Evolutionary conservation across 306 rosid genomes (phyloP).

Genomic region (Leucaena leucocephala): DNA sequence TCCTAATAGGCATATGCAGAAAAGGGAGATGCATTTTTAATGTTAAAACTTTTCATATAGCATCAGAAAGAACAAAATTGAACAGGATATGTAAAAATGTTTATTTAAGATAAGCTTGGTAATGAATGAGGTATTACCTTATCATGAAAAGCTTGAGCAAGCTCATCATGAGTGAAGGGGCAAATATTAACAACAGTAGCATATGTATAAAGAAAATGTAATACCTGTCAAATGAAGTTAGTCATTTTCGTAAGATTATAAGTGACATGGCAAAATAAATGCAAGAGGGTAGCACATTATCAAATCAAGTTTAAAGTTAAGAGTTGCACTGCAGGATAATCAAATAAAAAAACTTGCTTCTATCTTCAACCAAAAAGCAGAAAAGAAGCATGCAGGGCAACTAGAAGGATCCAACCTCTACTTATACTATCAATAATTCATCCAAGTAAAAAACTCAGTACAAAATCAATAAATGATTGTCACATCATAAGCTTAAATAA

Average conservation of each 20-base stretch:
- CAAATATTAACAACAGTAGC: slow-evolving; percentile 62
- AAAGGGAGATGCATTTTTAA: slow-evolving; percentile 29
- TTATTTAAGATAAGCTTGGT: slow-evolving; percentile 31
- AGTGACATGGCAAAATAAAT: slow-evolving; percentile 20
- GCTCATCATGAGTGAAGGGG: slow-evolving; percentile 92
- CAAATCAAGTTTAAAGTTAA: slow-evolving; percentile 15
- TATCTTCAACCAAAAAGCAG: neutral
- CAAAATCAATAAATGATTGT: neutral
- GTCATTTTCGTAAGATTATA: neutral
- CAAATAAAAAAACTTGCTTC: slow-evolving; percentile 10
- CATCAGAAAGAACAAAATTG: slow-evolving; percentile 28
- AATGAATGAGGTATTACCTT: slow-evolving; percentile 65
- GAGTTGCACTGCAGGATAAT: slow-evolving; percentile 10
- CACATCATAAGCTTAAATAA: slow-evolving; percentile 8
- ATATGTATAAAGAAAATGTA: slow-evolving; percentile 89
- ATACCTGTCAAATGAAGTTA: slow-evolving; percentile 61
- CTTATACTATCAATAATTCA: slow-evolving; percentile 2
- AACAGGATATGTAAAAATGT: slow-evolving; percentile 22
- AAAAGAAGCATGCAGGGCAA: slow-evolving; percentile 27
- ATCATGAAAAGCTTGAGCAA: slow-evolving; percentile 90
- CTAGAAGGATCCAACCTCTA: slow-evolving; percentile 31
- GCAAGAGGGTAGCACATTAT: slow-evolving; percentile 21
- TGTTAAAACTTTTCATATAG: slow-evolving; percentile 20
- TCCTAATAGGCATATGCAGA: slow-evolving; percentile 56
- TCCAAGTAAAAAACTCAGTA: slow-evolving; percentile 19